phyloP scores from a whole-genome alignment of 306 rosid species.

The Trifolium subterraneum region DNA sequence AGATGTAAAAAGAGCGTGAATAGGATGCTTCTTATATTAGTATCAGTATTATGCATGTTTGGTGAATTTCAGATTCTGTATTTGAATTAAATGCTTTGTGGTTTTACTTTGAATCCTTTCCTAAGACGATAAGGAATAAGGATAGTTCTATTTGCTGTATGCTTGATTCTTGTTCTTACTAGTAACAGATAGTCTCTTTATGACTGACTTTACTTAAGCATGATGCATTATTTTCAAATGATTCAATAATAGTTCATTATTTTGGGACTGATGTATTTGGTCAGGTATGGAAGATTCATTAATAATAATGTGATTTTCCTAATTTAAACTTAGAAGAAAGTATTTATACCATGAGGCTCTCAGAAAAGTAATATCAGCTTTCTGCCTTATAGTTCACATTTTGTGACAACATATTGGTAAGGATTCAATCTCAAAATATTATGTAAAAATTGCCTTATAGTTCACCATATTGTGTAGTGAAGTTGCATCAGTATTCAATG shows the following conservation, averaged over 20 bases:
- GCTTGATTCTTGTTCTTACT: neutral
- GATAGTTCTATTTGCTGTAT: neutral
- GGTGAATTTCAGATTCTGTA: neutral
- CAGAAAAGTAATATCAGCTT: neutral
- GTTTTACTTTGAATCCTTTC: neutral
- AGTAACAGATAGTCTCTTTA: neutral
- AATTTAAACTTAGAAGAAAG: neutral
- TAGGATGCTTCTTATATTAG: conserved; percentile 1
- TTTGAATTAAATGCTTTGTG: neutral
- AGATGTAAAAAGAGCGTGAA: neutral
- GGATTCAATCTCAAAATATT: conserved; percentile 5
- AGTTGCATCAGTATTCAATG: neutral
- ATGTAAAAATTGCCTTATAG: no score
- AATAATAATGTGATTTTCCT: neutral
- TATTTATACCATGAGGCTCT: neutral
- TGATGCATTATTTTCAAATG: neutral
- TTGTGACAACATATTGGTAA: neutral
- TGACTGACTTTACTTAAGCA: neutral
- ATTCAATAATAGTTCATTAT: neutral
- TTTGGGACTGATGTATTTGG: neutral
- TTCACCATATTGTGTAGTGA: no score
- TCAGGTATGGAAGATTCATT: neutral
- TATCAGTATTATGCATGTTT: conserved; percentile 18
- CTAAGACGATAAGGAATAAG: neutral
- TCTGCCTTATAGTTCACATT: conserved; percentile 7